Evolutionary conservation across 2,329 filamentous ascomycete genomes (phyloP).

Genomic region (Fusarium robinianum): DNA sequence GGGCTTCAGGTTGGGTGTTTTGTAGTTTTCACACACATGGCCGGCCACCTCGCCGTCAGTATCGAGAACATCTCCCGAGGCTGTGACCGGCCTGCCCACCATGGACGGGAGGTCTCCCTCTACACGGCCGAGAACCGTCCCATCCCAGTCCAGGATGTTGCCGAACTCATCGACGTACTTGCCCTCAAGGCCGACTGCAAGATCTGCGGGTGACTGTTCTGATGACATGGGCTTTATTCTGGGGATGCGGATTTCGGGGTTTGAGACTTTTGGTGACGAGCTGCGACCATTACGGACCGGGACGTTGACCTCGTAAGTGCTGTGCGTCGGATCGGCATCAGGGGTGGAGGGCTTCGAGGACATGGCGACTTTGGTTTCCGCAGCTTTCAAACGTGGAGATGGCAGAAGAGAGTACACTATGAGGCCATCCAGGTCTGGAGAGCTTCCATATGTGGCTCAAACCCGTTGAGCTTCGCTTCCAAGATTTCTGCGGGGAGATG

Average conservation of each 20-base stretch:
- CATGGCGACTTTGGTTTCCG: constrained; percentile 2
- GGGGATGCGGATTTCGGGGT: constrained; percentile 43
- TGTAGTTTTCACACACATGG: constrained; percentile 65
- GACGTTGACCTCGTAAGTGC: constrained; percentile 35
- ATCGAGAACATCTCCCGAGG: constrained; percentile 64
- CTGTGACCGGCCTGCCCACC: constrained; percentile 53
- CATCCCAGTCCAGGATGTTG: constrained; percentile 55
- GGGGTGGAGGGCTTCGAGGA: constrained; percentile 22
- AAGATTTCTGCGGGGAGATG: constrained; percentile 32
- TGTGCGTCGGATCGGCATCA: constrained; percentile 30
- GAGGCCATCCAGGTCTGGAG: constrained; percentile 18
- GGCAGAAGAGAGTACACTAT: constrained; percentile 18
- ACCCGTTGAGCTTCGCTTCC: constrained; percentile 11
- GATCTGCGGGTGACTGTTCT: constrained; percentile 39
- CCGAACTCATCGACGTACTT: constrained; percentile 58
- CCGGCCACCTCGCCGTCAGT: constrained; percentile 79
- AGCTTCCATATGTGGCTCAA: constrained; percentile 27
- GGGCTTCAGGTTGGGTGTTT: constrained; percentile 56
- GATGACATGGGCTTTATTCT: constrained; percentile 48
- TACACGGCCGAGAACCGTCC: constrained; percentile 56
- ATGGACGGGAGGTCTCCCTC: constrained; percentile 60
- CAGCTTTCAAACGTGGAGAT: constrained; percentile 12
- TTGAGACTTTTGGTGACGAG: constrained; percentile 16
- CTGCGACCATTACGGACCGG: constrained; percentile 27
- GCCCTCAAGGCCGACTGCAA: constrained; percentile 51